These are phyloP conservation scores for Fusarium ramigenum DNA, from an alignment of 2,329 filamentous ascomycete species.

Conservation along the genomic window DNA sequence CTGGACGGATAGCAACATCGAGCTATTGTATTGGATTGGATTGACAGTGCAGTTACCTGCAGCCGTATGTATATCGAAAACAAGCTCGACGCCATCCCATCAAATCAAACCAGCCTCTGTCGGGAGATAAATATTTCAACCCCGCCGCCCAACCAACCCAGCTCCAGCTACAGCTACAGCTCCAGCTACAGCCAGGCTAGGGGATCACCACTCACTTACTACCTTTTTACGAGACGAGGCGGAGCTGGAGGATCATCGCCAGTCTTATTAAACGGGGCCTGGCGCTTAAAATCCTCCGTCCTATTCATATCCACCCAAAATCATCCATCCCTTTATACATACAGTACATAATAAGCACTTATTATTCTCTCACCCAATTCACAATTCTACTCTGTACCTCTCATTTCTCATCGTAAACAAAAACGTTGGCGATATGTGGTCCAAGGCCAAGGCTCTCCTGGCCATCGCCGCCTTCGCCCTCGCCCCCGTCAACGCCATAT, in stretches of 20 bases:
- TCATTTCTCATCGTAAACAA: neutral
- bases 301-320: conserved; percentile 8
- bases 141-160: neutral
- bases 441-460: conserved; percentile 46
- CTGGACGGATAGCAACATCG: neutral
- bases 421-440: conserved; percentile 39
- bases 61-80: conserved; percentile 15
- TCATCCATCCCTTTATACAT: neutral
- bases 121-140: neutral
- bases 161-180: neutral
- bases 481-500: conserved; percentile 60
- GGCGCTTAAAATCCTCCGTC: conserved; percentile 17
- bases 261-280: conserved; percentile 37
- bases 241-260: conserved; percentile 28
- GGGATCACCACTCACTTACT: conserved; percentile 7
- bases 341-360: conserved; percentile 9
- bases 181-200: neutral
- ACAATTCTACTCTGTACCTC: neutral
- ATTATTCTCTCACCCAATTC: neutral
- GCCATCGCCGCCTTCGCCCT: conserved; percentile 53
- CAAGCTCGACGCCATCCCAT: conserved; percentile 4
- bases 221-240: conserved; percentile 1
- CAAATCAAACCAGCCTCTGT: conserved; percentile 10
- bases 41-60: neutral
- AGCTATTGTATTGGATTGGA: conserved; percentile 8